phyloP scores from a whole-genome alignment of 2,329 filamentous ascomycete species.

The Colletotrichum melonis region DNA sequence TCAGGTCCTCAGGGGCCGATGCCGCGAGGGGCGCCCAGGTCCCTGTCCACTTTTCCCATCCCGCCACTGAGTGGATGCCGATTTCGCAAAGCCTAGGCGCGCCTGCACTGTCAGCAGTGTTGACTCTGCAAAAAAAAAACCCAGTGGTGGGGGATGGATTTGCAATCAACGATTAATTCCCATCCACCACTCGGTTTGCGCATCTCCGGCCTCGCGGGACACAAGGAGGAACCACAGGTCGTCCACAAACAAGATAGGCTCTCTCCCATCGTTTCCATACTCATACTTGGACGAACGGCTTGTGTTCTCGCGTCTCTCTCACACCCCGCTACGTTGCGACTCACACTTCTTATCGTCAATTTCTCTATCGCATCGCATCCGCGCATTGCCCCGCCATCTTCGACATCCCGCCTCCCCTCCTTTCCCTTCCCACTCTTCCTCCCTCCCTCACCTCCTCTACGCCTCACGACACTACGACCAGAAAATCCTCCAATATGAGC shows the following conservation, averaged over 20 bases:
- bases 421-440: background rate
- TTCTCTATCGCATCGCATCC: background rate
- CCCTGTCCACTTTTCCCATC: background rate
- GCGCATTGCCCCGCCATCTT: constrained; percentile 16
- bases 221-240: too few relatives aligned
- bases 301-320: background rate
- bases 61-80: constrained; percentile 28
- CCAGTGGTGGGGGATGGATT: constrained; percentile 37
- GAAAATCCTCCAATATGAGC: constrained; percentile 75
- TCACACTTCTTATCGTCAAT: background rate
- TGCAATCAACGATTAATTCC: constrained; percentile 31
- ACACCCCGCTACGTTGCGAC: background rate
- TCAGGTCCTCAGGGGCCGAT: constrained; percentile 7
- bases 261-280: background rate
- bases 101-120: background rate
- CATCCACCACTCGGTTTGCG: constrained; percentile 8
- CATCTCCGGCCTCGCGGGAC: constrained; percentile 33
- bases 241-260: background rate
- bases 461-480: background rate
- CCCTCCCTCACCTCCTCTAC: background rate
- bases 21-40: constrained; percentile 12
- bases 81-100: constrained; percentile 29
- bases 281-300: background rate
- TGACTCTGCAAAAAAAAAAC: constrained; percentile 11
- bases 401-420: background rate